These are phyloP conservation scores for Cryptococcus sp. DNA, from an alignment of 1,284 basidiomycete genomes.

Conservation along the genomic window DNA sequence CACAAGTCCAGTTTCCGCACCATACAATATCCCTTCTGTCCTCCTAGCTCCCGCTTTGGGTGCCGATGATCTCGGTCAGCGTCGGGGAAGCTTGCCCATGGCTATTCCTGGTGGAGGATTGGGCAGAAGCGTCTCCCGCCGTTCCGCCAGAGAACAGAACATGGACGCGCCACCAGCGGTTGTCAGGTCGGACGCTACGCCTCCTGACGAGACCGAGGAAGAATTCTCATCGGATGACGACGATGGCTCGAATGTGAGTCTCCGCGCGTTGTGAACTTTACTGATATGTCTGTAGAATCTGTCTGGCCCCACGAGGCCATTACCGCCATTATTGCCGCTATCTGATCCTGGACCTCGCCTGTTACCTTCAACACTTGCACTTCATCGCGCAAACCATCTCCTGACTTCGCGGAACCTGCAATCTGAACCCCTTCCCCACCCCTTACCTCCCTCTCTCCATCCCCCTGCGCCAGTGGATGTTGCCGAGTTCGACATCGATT, in stretches of 20 bases:
- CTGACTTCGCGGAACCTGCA: conserved; percentile 48
- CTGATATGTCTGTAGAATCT: conserved; percentile 1
- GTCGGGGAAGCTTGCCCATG: conserved; percentile 44
- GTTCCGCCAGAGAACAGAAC: conserved; percentile 15
- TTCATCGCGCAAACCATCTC: conserved; percentile 52
- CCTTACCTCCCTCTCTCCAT: conserved; percentile 50
- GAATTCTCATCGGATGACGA: conserved; percentile 28
- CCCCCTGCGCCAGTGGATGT: conserved; percentile 53
- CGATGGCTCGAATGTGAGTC: conserved; percentile 22
- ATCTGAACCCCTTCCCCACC: conserved; percentile 51
- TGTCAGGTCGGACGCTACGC: neutral
- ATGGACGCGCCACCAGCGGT: conserved; percentile 14
- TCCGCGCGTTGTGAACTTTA: neutral
- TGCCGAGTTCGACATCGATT: conserved; percentile 56
- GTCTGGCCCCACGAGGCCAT: conserved; percentile 28
- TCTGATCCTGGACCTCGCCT: conserved; percentile 53
- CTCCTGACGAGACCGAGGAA: conserved; percentile 13
- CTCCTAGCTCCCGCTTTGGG: neutral
- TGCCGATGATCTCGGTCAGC: conserved; percentile 18
- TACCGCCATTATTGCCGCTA: conserved; percentile 50
- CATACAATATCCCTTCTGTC: conserved; percentile 8
- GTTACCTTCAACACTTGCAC: conserved; percentile 49
- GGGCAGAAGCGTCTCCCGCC: conserved; percentile 22
- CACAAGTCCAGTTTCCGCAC: conserved; percentile 11
- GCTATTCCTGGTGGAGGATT: conserved; percentile 37